phyloP scores from a whole-genome alignment of 2,329 filamentous ascomycete genomes.

The Dissoconium aciculare region DNA sequence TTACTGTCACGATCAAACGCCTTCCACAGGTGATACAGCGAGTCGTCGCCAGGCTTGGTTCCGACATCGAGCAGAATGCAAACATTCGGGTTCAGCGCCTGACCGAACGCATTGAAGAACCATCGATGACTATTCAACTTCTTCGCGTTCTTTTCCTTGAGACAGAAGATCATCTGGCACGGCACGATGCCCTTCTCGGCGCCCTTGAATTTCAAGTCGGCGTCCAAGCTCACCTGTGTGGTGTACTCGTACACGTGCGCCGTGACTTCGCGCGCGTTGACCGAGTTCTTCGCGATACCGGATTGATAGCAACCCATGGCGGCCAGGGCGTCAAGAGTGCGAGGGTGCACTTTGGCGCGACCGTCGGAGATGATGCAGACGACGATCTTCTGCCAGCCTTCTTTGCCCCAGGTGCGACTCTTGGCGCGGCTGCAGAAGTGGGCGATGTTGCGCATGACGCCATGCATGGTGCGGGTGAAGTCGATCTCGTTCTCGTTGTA shows the following conservation, averaged over 20 bases:
- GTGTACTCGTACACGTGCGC: slow-evolving; percentile 99
- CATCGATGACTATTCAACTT: slow-evolving; percentile 97
- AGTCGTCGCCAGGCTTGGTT: slow-evolving; percentile 74
- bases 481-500: slow-evolving; percentile 97
- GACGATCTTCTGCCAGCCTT: slow-evolving; percentile 98
- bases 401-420: slow-evolving; percentile 90
- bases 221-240: slow-evolving; percentile 88
- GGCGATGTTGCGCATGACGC: slow-evolving; percentile 93
- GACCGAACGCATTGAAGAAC: slow-evolving; percentile 98
- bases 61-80: slow-evolving; percentile 95
- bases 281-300: slow-evolving; percentile 94
- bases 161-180: slow-evolving; percentile 93
- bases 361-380: slow-evolving; percentile 94
- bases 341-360: slow-evolving; percentile 79
- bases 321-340: slow-evolving; percentile 83
- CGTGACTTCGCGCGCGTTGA: slow-evolving; percentile 89
- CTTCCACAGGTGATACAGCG: slow-evolving; percentile 97
- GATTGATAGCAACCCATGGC: slow-evolving; percentile 98
- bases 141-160: slow-evolving; percentile 95
- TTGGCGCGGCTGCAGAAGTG: slow-evolving; percentile 90
- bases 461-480: slow-evolving; percentile 96
- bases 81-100: slow-evolving; percentile 83
- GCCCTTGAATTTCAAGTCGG: slow-evolving; percentile 95
- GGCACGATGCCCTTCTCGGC: slow-evolving; percentile 98
- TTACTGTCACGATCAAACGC: slow-evolving; percentile 96